These are phyloP conservation scores for Oryza glumipatula DNA, from an alignment of 176 grass and related monocot species.

Conservation along the genomic window DNA sequence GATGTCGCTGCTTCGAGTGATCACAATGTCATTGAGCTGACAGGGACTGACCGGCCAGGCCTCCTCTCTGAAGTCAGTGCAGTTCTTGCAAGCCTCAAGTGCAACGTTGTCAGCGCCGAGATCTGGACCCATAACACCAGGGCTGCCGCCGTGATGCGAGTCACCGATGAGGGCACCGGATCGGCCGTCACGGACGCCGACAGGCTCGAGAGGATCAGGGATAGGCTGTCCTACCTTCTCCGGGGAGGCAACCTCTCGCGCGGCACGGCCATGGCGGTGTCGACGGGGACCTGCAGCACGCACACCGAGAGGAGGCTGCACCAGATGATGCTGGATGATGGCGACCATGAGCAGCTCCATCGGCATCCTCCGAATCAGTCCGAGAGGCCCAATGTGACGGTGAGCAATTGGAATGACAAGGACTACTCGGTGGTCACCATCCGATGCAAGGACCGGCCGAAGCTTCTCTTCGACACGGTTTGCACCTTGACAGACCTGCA, in stretches of 20 bases:
- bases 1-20: conserved; percentile 53
- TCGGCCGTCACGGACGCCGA: conserved; percentile 47
- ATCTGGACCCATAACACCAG: conserved; percentile 88
- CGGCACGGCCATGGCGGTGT: conserved; percentile 47
- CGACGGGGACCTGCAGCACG: conserved; percentile 36
- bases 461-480: conserved; percentile 89
- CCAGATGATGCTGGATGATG: conserved; percentile 81
- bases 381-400: conserved; percentile 53
- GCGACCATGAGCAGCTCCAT: conserved; percentile 50
- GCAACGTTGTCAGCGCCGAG: conserved; percentile 85
- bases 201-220: conserved; percentile 56
- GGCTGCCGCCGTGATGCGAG: conserved; percentile 75
- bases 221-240: conserved; percentile 59
- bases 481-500: conserved; percentile 79
- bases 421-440: conserved; percentile 85
- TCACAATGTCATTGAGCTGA: conserved; percentile 72
- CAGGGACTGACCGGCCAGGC: conserved; percentile 71
- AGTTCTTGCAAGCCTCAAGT: conserved; percentile 67
- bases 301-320: conserved; percentile 73
- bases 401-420: conserved; percentile 82
- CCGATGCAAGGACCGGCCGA: conserved; percentile 75
- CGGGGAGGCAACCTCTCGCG: conserved; percentile 48
- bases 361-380: conserved; percentile 23
- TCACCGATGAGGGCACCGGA: conserved; percentile 60
- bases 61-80: conserved; percentile 82